Conservation (phyloP, 805 yeast genomes). For the Candida odintsovae region DNA sequence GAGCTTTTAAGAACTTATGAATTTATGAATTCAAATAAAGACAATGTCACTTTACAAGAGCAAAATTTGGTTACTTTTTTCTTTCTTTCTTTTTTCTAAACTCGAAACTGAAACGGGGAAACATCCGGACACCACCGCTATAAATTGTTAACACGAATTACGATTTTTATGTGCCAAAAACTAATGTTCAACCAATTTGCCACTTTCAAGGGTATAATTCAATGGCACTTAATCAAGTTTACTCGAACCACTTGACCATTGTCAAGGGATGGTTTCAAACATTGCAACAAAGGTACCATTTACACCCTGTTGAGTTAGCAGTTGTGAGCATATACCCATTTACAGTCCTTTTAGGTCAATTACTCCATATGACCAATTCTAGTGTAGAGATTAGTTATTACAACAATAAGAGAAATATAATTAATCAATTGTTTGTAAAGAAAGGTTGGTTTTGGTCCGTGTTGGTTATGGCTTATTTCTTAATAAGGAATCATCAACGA, state of each 20-base stretch:
- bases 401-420: constrained; percentile 57
- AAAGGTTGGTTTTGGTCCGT: constrained; percentile 93
- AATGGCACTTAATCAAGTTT: constrained; percentile 3
- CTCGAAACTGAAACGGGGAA: no score
- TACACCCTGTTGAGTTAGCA: constrained; percentile 9
- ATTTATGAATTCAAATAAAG: no score
- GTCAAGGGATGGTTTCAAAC: neutral
- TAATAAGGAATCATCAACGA: constrained; percentile 5
- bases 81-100: no score
- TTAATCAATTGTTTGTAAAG: constrained; percentile 76
- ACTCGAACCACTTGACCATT: constrained; percentile 4
- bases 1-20: no score
- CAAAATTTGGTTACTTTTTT: no score
- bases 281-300: constrained; percentile 2
- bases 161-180: neutral
- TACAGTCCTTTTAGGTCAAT: constrained; percentile 46
- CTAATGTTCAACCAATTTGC: no score
- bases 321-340: constrained; percentile 28
- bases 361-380: constrained; percentile 30
- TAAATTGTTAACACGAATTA: neutral
- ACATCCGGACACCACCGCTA: neutral
- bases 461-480: constrained; percentile 29
- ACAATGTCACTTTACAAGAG: no score
- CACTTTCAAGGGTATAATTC: neutral
- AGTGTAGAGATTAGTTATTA: constrained; percentile 18